Evolutionary conservation across 2,329 filamentous ascomycete species (phyloP).

Genomic region (Stylonectria norvegica): DNA sequence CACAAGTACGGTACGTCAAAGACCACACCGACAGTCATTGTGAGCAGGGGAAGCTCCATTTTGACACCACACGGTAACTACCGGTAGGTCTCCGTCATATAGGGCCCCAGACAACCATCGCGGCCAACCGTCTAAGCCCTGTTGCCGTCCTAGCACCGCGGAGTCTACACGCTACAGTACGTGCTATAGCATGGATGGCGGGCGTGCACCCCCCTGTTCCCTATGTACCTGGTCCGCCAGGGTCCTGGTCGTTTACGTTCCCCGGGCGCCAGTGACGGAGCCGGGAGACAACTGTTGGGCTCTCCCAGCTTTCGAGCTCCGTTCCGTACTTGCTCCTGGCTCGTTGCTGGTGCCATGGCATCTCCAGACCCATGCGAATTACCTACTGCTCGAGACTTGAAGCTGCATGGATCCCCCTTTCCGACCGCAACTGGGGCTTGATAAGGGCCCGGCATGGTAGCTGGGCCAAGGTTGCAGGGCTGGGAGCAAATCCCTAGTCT

Average conservation of each 20-base stretch:
- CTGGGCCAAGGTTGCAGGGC: conserved; percentile 17
- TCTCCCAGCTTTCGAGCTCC: neutral
- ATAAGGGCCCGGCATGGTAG: conserved; percentile 23
- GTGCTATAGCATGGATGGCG: conserved; percentile 9
- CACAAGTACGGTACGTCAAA: conserved; percentile 2
- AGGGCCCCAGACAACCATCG: conserved; percentile 11
- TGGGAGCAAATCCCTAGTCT: conserved; percentile 22
- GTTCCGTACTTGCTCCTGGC: neutral
- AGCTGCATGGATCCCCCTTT: conserved; percentile 7
- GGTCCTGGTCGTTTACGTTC: conserved; percentile 11
- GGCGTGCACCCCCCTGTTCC: too few species aligned
- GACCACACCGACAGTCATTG: conserved; percentile 16
- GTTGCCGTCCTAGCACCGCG: conserved; percentile 19
- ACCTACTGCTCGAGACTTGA: neutral
- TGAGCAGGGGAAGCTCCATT: conserved; percentile 2
- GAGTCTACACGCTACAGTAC: conserved; percentile 18
- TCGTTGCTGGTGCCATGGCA: neutral
- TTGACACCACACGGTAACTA: conserved; percentile 20
- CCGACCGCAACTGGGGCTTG: conserved; percentile 19
- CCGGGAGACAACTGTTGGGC: neutral
- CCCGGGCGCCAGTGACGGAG: conserved; percentile 15
- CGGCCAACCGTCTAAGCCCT: conserved; percentile 24
- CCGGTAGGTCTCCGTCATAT: conserved; percentile 25
- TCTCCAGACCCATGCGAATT: neutral
- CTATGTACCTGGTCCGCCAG: conserved; percentile 16